Evolutionary conservation across 1,284 basidiomycete genomes (phyloP), one percentile per base, ranked within the genome.

Genomic region (Microstroma glucosiphilum): DNA sequence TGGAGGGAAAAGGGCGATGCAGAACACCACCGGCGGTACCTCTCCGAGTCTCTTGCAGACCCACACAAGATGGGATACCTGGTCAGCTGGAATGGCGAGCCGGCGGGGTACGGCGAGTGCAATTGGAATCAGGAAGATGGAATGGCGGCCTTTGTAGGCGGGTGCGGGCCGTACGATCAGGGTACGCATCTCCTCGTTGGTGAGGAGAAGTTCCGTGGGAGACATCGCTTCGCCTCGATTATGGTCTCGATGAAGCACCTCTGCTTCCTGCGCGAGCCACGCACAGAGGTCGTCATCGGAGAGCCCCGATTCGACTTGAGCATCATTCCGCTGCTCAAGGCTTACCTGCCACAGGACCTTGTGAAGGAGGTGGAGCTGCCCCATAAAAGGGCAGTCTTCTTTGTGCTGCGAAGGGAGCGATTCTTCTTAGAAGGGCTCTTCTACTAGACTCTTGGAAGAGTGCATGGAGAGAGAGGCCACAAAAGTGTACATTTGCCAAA

Each of bases 71-170:
- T 84, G 26, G 82, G 83, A 9, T 76, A 84, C 19, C 81, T 86
- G 21, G 82, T 83, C 72, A 80, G 81, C 66, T 85, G 84, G 83
- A 82, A 85, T 61, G 83, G 82, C 1, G 83, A 85, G 69, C 73
- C 82, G 54, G 85, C 85, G 72, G 85, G 84, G 1, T 86, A 86
- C 60, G 69, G 78, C 15, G 85, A 86, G 72, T 62, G 85, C 25
- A 82, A 82, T 15, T 86, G 84, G 80, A 77, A 82, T 58, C 86
- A 83, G 79, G 83, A 83, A 61, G 73, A 79, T 58, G 68, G 69
- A 1, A 64, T 75, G 59, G 62, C 64, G 1, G 62, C 69, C 1
- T 68, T 70, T 49, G 68, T 73, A 54, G 67, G 65, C 11, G 67
- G 65, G 8, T 65, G 81, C 1, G 80, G 81, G 11, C 82, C 84